Evolutionary conservation across 495 filamentous ascomycete genomes (phyloP).

Genomic region (Aspergillus sparsus): DNA sequence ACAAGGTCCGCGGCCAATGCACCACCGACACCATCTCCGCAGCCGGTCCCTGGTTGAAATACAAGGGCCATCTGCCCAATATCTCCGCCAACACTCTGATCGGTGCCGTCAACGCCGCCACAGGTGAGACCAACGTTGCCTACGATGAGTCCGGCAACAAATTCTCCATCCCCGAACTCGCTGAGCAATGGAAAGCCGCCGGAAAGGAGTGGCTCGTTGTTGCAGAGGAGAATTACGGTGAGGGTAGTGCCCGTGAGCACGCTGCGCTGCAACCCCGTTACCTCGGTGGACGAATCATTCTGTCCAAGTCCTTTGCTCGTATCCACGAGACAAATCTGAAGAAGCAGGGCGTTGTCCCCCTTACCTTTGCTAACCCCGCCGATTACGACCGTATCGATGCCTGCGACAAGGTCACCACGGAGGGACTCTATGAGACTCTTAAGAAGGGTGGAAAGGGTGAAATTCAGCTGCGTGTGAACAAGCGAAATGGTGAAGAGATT

Average conservation of each 20-base stretch:
- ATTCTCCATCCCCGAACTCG: slow-evolving; percentile 78
- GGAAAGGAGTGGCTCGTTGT: slow-evolving; percentile 82
- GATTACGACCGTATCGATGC: slow-evolving; percentile 84
- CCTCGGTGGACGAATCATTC: slow-evolving; percentile 83
- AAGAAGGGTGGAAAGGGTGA: slow-evolving; percentile 77
- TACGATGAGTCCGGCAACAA: slow-evolving; percentile 73
- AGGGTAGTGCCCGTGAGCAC: slow-evolving; percentile 92
- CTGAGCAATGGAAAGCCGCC: slow-evolving; percentile 71
- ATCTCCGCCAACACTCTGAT: slow-evolving; percentile 96
- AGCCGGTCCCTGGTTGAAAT: slow-evolving; percentile 96
- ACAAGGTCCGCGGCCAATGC: slow-evolving; percentile 96
- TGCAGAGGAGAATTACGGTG: slow-evolving; percentile 97
- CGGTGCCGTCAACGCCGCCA: slow-evolving; percentile 87
- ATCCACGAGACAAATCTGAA: slow-evolving; percentile 99
- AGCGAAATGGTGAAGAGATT: slow-evolving; percentile 61
- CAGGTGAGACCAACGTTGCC: slow-evolving; percentile 86
- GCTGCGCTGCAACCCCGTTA: slow-evolving; percentile 95
- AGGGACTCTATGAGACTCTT: slow-evolving; percentile 81
- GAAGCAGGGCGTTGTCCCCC: slow-evolving; percentile 95
- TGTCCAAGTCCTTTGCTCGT: slow-evolving; percentile 88
- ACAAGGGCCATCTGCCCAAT: slow-evolving; percentile 98
- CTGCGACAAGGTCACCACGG: slow-evolving; percentile 77
- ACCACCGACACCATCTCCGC: slow-evolving; percentile 98
- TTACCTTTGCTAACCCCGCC: slow-evolving; percentile 81
- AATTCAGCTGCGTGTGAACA: slow-evolving; percentile 65